Conservation (phyloP, 345 rosid species). For the Mercurialis annua region DNA sequence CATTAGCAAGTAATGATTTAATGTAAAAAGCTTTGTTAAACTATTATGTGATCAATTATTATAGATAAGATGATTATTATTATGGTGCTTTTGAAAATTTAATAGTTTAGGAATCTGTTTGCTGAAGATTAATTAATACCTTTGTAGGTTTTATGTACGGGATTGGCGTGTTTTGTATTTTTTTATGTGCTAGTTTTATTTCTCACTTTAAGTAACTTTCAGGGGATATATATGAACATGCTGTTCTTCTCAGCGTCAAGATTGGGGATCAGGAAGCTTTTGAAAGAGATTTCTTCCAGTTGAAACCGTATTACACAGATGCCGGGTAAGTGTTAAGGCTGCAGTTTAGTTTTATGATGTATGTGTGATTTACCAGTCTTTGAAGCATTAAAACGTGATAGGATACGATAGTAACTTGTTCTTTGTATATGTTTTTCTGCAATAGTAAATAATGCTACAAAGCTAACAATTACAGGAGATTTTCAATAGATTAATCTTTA, state of each 20-base stretch:
- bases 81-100: not conserved
- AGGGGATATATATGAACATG: slow-evolving; percentile 95
- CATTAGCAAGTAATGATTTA: slow-evolving; percentile 65
- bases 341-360: not conserved
- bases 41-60: not conserved
- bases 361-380: not conserved
- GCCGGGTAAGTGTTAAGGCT: slow-evolving; percentile 79
- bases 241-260: slow-evolving; percentile 83
- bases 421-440: not conserved
- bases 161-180: not conserved
- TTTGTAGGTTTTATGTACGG: not conserved
- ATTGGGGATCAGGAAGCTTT: slow-evolving; percentile 92
- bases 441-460: not conserved
- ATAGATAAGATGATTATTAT: no score
- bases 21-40: no score
- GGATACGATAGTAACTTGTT: not conserved
- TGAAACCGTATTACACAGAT: slow-evolving; percentile 91
- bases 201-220: slow-evolving; percentile 1
- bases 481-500: not conserved
- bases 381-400: not conserved
- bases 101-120: not conserved
- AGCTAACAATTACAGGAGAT: not conserved
- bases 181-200: not conserved
- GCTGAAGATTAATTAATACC: not conserved
- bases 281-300: slow-evolving; percentile 93